A percentile compares a stretch with the other conserved stretches of the same genome.
Evolutionary conservation across 345 rosid species (phyloP).

Genomic region (Barbarea vulgaris): DNA sequence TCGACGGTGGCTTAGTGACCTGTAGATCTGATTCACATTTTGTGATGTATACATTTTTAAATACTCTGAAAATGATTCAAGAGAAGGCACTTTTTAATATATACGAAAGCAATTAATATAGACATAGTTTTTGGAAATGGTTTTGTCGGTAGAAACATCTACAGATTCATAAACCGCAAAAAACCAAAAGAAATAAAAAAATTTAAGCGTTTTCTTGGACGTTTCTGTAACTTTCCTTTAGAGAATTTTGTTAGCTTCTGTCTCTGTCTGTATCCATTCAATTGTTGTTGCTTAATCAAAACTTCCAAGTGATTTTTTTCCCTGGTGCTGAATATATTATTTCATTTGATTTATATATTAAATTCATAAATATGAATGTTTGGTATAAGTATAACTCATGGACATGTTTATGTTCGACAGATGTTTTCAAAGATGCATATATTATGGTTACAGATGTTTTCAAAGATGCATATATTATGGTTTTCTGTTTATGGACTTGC

Average conservation of each 20-base stretch:
- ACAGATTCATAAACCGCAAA: slow-evolving; percentile 25
- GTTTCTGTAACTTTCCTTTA: slow-evolving; percentile 31
- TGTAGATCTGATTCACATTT: slow-evolving; percentile 37
- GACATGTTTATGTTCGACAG: not conserved
- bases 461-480: slow-evolving; percentile 3
- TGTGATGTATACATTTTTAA: slow-evolving; percentile 8
- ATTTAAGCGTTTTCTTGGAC: slow-evolving; percentile 33
- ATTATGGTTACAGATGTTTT: not conserved
- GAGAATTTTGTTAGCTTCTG: slow-evolving; percentile 7
- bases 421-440: not conserved
- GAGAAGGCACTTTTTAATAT: not conserved
- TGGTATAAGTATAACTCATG: not conserved
- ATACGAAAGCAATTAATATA: not conserved
- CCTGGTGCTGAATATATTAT: not conserved
- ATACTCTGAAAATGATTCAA: not conserved
- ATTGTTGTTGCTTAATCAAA: not conserved
- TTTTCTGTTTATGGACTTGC: slow-evolving; percentile 9
- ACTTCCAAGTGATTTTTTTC: not conserved
- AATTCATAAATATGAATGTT: not conserved
- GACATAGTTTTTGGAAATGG: slow-evolving; percentile 14
- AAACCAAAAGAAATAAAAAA: not conserved
- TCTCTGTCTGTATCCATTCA: slow-evolving; percentile 17
- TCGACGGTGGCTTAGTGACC: not conserved
- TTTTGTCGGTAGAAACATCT: slow-evolving; percentile 27
- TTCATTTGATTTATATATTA: not conserved